Evolutionary conservation across 108 stramenopile genomes (phyloP).

Genomic region (Chaetoceros tenuissimus): DNA sequence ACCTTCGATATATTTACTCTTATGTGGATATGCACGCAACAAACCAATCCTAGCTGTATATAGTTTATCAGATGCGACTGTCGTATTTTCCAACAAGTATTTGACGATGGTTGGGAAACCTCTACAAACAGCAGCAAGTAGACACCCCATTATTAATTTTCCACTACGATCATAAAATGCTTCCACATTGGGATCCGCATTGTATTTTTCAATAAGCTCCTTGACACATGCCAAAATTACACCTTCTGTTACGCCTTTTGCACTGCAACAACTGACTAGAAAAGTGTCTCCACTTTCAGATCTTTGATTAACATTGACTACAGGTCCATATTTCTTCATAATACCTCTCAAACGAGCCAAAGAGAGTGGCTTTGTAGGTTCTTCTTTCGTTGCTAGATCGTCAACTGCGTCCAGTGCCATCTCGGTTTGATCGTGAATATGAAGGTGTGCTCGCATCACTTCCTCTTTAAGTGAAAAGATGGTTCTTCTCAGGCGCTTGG

Average conservation of each 20-base stretch:
- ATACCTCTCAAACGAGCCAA: no score
- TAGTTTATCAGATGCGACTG: conserved; percentile 12
- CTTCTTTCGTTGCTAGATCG: conserved; percentile 8
- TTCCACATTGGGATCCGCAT: conserved; percentile 40
- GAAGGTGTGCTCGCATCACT: conserved; percentile 30
- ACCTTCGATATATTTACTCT: conserved; percentile 38
- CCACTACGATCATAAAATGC: no score
- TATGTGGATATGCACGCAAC: no score
- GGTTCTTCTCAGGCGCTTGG: conserved; percentile 31
- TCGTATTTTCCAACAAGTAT: conserved; percentile 37
- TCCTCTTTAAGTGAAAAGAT: conserved; percentile 23
- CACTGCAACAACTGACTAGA: conserved; percentile 28
- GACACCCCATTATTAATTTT: conserved; percentile 62
- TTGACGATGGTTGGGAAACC: conserved; percentile 70
- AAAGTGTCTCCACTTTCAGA: conserved; percentile 36
- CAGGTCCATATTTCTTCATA: neutral
- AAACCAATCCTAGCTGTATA: conserved; percentile 28
- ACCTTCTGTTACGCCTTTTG: conserved; percentile 30
- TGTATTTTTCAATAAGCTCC: conserved; percentile 22
- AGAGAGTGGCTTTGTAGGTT: no score
- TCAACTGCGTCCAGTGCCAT: conserved; percentile 36
- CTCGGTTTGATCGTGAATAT: conserved; percentile 34
- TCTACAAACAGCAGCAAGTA: conserved; percentile 67
- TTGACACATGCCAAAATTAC: conserved; percentile 35
- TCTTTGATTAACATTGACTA: conserved; percentile 33